A percentile compares a stretch with the other conserved stretches of the same genome.
Evolutionary conservation across 495 filamentous ascomycete genomes (phyloP).

Genomic region (Hyaloscypha hepaticicola): DNA sequence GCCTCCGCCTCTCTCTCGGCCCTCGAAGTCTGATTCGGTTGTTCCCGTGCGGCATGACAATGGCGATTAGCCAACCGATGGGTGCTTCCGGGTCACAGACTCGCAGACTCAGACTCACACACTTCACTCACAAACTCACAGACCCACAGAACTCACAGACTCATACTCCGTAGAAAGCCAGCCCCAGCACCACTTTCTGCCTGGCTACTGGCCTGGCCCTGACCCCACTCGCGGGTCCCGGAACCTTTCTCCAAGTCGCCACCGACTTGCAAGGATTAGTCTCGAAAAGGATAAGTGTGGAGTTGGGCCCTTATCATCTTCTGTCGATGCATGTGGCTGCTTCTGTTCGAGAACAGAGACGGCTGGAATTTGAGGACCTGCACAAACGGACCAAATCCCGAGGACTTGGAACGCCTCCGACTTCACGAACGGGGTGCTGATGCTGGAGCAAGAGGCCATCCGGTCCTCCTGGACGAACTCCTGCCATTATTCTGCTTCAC

Average conservation of each 20-base stretch:
- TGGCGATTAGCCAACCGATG: background rate
- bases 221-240: conserved; percentile 24
- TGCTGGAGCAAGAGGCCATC: background rate
- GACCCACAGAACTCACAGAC: too few relatives aligned
- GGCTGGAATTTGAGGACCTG: conserved; percentile 16
- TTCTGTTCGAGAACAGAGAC: conserved; percentile 12
- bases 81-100: background rate
- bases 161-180: background rate
- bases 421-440: background rate
- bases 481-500: background rate
- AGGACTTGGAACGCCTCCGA: conserved; percentile 3
- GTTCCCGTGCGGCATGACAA: background rate
- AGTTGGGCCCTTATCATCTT: conserved; percentile 9
- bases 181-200: background rate
- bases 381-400: background rate
- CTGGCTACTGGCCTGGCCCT: background rate
- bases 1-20: too few relatives aligned
- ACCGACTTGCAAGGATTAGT: background rate
- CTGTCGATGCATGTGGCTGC: conserved; percentile 6
- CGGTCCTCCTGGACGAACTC: too few relatives aligned
- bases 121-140: too few relatives aligned
- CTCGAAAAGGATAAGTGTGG: background rate
- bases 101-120: too few relatives aligned
- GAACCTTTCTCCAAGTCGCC: background rate
- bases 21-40: conserved; percentile 7